These are phyloP conservation scores for Omphalea diandra DNA, from an alignment of 441 rosid genomes.

Conservation along the genomic window DNA sequence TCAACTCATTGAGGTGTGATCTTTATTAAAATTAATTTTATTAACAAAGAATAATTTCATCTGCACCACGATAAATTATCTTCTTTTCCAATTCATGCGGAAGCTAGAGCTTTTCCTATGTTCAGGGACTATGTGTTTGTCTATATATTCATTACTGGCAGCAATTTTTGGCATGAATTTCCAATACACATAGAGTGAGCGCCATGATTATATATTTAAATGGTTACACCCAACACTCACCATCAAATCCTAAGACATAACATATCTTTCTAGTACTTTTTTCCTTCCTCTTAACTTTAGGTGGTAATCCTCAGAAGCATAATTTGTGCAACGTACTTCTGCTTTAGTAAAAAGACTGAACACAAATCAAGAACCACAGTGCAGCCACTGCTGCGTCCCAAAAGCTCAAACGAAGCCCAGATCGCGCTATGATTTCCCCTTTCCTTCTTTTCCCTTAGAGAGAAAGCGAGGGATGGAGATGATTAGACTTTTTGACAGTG, in stretches of 20 bases:
- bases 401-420: too few species aligned
- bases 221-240: conserved; percentile 44
- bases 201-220: conserved; percentile 74
- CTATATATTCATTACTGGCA: conserved; percentile 68
- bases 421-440: too few species aligned
- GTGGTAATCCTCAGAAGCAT: conserved; percentile 56
- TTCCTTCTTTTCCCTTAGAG: too few species aligned
- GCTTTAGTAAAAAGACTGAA: too few species aligned
- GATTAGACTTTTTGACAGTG: too few species aligned
- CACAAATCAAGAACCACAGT: too few species aligned
- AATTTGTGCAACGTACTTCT: conserved; percentile 30
- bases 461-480: too few species aligned
- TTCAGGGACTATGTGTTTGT: conserved; percentile 70
- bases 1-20: conserved; percentile 84
- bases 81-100: conserved; percentile 11
- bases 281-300: conserved; percentile 28
- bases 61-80: background rate
- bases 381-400: too few species aligned
- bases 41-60: background rate
- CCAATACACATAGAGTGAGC: conserved; percentile 66
- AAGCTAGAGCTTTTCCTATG: conserved; percentile 84
- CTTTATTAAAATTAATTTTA: background rate
- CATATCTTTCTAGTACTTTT: background rate
- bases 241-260: background rate
- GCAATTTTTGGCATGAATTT: conserved; percentile 91